Evolutionary conservation across 257 asterid genomes (phyloP), one percentile per base, ranked within the genome.

Genomic region (Lavandula angustifolia): DNA sequence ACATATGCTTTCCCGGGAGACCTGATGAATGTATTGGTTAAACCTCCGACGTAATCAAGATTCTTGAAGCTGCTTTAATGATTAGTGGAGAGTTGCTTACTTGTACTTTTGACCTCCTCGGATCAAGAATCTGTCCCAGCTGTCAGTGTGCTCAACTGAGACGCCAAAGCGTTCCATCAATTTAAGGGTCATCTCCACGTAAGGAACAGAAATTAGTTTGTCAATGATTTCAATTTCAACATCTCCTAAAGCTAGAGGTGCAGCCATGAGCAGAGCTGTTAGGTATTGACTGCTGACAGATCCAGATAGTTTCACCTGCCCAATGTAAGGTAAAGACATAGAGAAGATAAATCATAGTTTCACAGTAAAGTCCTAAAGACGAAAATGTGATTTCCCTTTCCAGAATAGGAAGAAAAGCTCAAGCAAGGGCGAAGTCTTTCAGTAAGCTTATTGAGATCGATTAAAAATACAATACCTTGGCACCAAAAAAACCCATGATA

Each of bases 151-250:
- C 76, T 86, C 95, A 42, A 90, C 97, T 47, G 54, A 73, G 75
- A 94, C 96, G 40, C 99, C 97, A 80, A 87, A 94, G n/a, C 95
- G 88, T 64, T 90, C 96, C 99, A 94, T 94, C 86, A 90, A 85
- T 75, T 90, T 90, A 64, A 94, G 83, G 29, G 99, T 94, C 99
- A 94, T 94, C 68, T 94, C 99, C 69, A 94, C 97, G 56, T 90
- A 94, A 16, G 99, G 97, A 53, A 94, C 94, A 6, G 97, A 94
- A 62, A 94, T 94, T 54, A 94, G 77, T 69, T 94, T 94, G 82
- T 94, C 99, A 4, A 87, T 68, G 43, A 94, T 94, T 78, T 87
- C 99, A 66, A 94, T 90, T 81, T 87, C 99, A 16, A 94, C 94
- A 32, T 90, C 91, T 74, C 97, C 96, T 34, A 85, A 52, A 72